Evolutionary conservation across 768 basidiomycete species (phyloP), one percentile per base, ranked within the genome.

Genomic region (Leccinum broughii): DNA sequence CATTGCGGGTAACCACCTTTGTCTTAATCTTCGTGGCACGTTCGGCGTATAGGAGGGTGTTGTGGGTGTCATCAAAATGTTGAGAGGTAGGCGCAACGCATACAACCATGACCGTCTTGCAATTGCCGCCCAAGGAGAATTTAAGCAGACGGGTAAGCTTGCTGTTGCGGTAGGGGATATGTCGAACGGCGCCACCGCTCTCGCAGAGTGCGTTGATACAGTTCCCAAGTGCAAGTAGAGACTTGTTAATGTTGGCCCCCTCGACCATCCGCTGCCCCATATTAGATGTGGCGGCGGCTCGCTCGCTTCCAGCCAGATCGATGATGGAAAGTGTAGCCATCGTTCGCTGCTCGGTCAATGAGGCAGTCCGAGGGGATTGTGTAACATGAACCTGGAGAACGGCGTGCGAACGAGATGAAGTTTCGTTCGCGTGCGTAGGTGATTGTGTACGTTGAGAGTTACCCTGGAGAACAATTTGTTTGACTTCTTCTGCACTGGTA

Each of bases 91-190:
- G 97, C 1, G 95, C 95, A 51, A 99, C 81, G 72, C 97, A 98
- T 62, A 98, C 96, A 64, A 98, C 93, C 97, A 98, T 99, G 70
- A 97, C 95, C 1, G 97, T 99, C 77, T 96, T 93, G 84, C 97
- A 99, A 75, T 98, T 98, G 6, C 97, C 97, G 1, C 96, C 96
- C 52, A 98, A 85, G 1, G 96, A 95, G 79, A 98, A 98, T 75
- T 98, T 98, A 70, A 98, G 88, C 50, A 98, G 77, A 48, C 97
- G 91, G 1, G 97, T 99, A 64, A 99, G 90, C 77, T 99, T 99
- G 81, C 92, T 94, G 78, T 99, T 97, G 57, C 97, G 86, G 75
- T 98, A 99, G 0, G 97, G 97, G 13, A 99, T 83, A 72, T 98
- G 97, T 37, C 92, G 91, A 60, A 86, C 74, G 28, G 89, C 89